Evolutionary conservation across 108 stramenopile genomes (phyloP).

Genomic region (Cylindrotheca fusiformis): DNA sequence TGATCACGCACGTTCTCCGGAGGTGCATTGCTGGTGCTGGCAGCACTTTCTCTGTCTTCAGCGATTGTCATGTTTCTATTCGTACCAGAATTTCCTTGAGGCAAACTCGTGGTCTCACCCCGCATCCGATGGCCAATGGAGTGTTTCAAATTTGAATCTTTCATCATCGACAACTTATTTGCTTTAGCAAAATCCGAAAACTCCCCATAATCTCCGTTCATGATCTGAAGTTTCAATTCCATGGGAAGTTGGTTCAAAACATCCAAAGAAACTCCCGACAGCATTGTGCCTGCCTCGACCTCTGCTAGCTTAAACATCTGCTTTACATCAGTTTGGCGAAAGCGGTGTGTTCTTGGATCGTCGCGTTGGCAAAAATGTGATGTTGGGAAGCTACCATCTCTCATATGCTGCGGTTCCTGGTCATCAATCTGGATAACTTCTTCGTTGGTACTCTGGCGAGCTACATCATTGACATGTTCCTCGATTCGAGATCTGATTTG

Average conservation of each 20-base stretch:
- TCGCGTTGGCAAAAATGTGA: background rate
- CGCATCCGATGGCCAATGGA: background rate
- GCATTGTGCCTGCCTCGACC: slow-evolving; percentile 51
- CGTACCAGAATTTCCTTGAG: background rate
- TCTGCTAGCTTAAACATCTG: slow-evolving; percentile 71
- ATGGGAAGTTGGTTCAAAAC: slow-evolving; percentile 63
- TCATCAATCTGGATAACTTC: background rate
- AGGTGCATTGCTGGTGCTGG: background rate
- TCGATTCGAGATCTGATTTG: slow-evolving; percentile 17
- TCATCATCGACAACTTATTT: no score
- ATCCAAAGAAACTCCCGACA: slow-evolving; percentile 44
- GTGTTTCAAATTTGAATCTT: background rate
- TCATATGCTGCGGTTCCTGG: background rate
- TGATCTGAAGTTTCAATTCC: slow-evolving; percentile 72
- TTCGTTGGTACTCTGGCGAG: background rate
- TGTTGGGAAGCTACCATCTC: background rate
- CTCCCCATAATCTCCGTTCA: slow-evolving; percentile 39
- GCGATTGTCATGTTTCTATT: slow-evolving; percentile 3
- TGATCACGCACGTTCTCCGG: background rate
- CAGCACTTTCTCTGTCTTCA: slow-evolving; percentile 1
- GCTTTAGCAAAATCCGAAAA: background rate
- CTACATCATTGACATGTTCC: background rate
- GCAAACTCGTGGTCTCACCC: background rate
- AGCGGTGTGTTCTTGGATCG: background rate
- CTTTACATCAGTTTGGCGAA: slow-evolving; percentile 58